Evolutionary conservation across 257 asterid genomes (phyloP).

Genomic region (Paraleonurus japonicus): DNA sequence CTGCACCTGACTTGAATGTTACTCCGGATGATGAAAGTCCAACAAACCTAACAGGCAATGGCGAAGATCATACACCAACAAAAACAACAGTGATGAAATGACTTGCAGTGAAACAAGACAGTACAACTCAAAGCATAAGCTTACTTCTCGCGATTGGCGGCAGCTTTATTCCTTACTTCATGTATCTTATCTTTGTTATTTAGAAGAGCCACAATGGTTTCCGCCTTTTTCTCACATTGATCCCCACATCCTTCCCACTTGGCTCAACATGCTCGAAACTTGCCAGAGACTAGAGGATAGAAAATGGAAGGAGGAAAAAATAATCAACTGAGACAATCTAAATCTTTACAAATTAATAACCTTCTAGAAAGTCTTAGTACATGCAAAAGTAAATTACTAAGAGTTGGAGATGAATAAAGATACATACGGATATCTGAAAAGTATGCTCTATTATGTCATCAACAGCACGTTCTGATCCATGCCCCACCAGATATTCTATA

Average conservation of each 20-base stretch:
- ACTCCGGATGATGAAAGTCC: slow-evolving; percentile 92
- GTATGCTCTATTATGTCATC: slow-evolving; percentile 94
- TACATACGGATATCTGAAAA: slow-evolving; percentile 82
- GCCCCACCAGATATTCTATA: slow-evolving; percentile 92
- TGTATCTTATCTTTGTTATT: slow-evolving; percentile 90
- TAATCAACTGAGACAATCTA: slow-evolving; percentile 18
- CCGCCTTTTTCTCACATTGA: slow-evolving; percentile 93
- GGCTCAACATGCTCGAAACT: slow-evolving; percentile 92
- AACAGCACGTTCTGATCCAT: slow-evolving; percentile 97
- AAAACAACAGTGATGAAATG: slow-evolving; percentile 17
- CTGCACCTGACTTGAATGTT: slow-evolving; percentile 68
- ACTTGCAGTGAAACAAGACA: slow-evolving; percentile 20
- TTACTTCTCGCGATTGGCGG: slow-evolving; percentile 86
- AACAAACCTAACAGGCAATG: slow-evolving; percentile 54
- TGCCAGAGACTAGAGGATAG: slow-evolving; percentile 60
- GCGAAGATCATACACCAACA: slow-evolving; percentile 19
- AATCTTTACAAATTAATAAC: neutral
- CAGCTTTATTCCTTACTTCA: slow-evolving; percentile 80
- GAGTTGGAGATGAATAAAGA: slow-evolving; percentile 26
- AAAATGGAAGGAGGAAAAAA: slow-evolving; percentile 24
- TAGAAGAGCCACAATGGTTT: slow-evolving; percentile 68
- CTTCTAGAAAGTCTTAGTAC: neutral
- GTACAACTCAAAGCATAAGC: slow-evolving; percentile 29
- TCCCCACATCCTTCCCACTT: slow-evolving; percentile 82
- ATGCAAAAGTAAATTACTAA: neutral